Conservation (phyloP, 2,329 filamentous ascomycete genomes). For the Parasarocladium wereldwijsianum region DNA sequence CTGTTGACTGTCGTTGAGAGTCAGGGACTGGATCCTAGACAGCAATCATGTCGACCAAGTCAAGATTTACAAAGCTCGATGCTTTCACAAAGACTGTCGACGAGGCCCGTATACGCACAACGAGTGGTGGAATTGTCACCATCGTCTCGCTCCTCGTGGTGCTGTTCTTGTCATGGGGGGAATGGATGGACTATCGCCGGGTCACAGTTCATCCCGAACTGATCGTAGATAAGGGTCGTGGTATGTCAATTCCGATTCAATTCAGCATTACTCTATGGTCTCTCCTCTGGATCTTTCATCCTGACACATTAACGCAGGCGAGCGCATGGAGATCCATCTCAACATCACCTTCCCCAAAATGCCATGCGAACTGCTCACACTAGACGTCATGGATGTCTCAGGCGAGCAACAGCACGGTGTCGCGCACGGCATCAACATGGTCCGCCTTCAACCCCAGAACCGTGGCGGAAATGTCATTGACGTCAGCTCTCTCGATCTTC, state of each 20-base stretch:
- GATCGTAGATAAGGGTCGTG: slow-evolving; percentile 91
- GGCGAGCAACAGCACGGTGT: slow-evolving; percentile 94
- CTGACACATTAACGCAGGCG: slow-evolving; percentile 38
- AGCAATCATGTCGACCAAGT: slow-evolving; percentile 65
- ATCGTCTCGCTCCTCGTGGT: slow-evolving; percentile 81
- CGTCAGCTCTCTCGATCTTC: slow-evolving; percentile 48
- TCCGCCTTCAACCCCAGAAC: slow-evolving; percentile 56
- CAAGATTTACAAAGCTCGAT: slow-evolving; percentile 89
- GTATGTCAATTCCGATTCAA: slow-evolving; percentile 32
- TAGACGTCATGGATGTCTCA: slow-evolving; percentile 98
- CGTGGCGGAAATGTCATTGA: slow-evolving; percentile 70
- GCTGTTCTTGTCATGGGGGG: slow-evolving; percentile 77
- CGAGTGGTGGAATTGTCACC: slow-evolving; percentile 88
- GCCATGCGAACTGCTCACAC: slow-evolving; percentile 86
- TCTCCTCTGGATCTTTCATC: neutral
- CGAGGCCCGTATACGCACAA: slow-evolving; percentile 90
- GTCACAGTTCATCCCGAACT: slow-evolving; percentile 82
- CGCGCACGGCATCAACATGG: slow-evolving; percentile 82
- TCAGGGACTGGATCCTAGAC: too few relatives aligned
- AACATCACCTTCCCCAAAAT: slow-evolving; percentile 92
- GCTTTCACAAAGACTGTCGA: slow-evolving; percentile 99
- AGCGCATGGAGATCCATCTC: slow-evolving; percentile 98
- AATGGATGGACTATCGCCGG: slow-evolving; percentile 88
- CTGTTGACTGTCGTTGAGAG: too few relatives aligned
- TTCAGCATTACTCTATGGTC: too few relatives aligned